These are phyloP conservation scores for Echites panduratus DNA, from an alignment of 257 asterid genomes.

Conservation along the genomic window DNA sequence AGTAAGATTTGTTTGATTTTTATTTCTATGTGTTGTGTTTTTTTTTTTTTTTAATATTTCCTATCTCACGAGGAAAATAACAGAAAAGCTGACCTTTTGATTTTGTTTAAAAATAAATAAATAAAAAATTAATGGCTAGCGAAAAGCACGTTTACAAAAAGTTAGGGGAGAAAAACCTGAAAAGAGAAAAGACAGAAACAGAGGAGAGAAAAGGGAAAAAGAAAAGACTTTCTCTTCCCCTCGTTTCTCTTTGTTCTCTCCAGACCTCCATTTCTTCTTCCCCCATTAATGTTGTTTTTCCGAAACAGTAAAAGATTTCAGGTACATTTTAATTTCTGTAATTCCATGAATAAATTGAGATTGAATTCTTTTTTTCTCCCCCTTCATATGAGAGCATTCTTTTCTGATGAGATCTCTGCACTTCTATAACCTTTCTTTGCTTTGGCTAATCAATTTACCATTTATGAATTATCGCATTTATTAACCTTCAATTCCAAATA, in stretches of 20 bases:
- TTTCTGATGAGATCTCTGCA: conserved; percentile 47
- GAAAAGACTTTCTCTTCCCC: conserved; percentile 6
- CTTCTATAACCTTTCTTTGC: background rate
- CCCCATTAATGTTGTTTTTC: conserved; percentile 34
- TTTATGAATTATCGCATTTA: conserved; percentile 8
- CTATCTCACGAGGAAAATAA: too few relatives aligned
- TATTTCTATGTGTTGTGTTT: too few relatives aligned
- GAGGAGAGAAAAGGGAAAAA: background rate
- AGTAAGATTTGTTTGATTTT: too few relatives aligned
- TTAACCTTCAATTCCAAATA: conserved; percentile 19
- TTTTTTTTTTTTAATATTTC: too few relatives aligned
- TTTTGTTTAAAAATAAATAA: background rate
- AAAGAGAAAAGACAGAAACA: conserved; percentile 3
- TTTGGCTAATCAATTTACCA: conserved; percentile 9
- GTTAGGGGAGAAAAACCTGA: background rate
- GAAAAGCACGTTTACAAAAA: background rate
- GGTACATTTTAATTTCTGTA: conserved; percentile 23
- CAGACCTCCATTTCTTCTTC: conserved; percentile 21
- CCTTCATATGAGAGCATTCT: conserved; percentile 5
- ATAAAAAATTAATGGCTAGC: background rate
- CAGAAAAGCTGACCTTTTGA: too few relatives aligned
- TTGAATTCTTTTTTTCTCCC: background rate
- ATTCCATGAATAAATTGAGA: background rate
- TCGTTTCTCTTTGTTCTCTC: conserved; percentile 18
- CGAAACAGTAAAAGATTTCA: conserved; percentile 21